Base-by-base conservation (phyloP, 139 green algal species). In the Gonium pectorale region DNA sequence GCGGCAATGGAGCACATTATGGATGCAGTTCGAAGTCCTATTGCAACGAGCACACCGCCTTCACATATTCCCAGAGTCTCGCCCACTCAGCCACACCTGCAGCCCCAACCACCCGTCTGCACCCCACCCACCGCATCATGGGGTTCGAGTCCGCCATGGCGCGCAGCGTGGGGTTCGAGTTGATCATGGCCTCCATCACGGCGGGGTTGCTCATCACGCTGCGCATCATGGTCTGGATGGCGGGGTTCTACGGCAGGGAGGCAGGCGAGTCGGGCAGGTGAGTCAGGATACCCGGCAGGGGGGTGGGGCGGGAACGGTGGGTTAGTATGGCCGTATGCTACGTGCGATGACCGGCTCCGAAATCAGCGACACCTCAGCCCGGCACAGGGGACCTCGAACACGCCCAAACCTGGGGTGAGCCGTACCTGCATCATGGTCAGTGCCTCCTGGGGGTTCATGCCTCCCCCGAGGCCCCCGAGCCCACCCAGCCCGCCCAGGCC, bases 151-250 rank as follows among this genome's bases (percentile, higher is more conserved):
- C 88, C 31, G 89, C 67, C 81, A 90, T 88, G 5, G 52, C 60
- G 51, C 86, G 80, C 79, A 96, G 51, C 74, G 86, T 70, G 27
- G 92, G 91, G 87, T 95, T 93, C 49, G 67, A 70, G 35, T 87
- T 69, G 9, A 92, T 71, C 86, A 97, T 91, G 41, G 79, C 70
- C 62, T 95, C 87, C 85, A 97, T 90, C 63, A 96, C 74, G 15
- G 83, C 87, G 4, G 96, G 96, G 29, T 92, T 90, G 67, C 80
- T 86, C 81, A 95, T 86, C 72, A 98, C 87, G 19, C 33, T 69
- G 3, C 86, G 74, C 92, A 98, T 92, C 90, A 96, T 95, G 63
- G 95, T 71, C 67, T 94, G 88, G 89, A 97, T 91, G 33, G 63
- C 81, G 5, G 92, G 92, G 85, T 97, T 93, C 86, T 94, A 59